Base-by-base conservation (phyloP, 441 rosid species). In the Arabidopsis lyrata region DNA sequence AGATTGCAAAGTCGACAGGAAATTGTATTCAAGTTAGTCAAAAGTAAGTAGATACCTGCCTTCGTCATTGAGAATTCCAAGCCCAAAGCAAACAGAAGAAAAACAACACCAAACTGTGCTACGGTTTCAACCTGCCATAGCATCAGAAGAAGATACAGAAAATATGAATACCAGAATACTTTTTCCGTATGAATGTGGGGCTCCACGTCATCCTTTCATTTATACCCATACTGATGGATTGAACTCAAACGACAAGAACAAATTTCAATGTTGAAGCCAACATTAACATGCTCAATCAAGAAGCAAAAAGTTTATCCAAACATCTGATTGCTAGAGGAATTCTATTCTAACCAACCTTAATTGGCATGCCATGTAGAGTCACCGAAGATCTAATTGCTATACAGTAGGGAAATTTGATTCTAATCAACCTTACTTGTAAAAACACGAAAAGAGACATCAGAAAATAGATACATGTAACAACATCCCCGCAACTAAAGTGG, bases 21-120 rank as follows among this genome's bases (percentile, higher is more conserved):
- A 44, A 53, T 34, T 47, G 14, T 16, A 55, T 67, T 8, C 31
- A 32, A 52, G 32, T 47, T 59, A 61, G 55, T 50, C 53, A 66
- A 36, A 3, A 34, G 60, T 18, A 53, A 39, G 31, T 61, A 36
- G 66, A 36, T 36, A 38, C 31, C 48, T 77, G 92, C 99, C 97
- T 93, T 95, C 60, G 99, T 85, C 85, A 91, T 79, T 73, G 99
- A 95, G 79, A 95, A 95, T 85, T 95, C 99, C 72, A 93, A 85
- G 14, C 99, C 99, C 68, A 95, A 83, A 81, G 99, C 98, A 74
- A 95, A 95, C 74, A 95, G 98, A 77, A 95, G 98, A 84, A 95
- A 95, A 73, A 95, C 93, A 64, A 95, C 99, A 73, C 99, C 99
- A 68, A 95, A 95, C 66, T 95, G 99, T 6, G 98, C 99, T 29